Evolutionary conservation across 2,329 filamentous ascomycete species (phyloP).

Genomic region (Diplodia mutila): DNA sequence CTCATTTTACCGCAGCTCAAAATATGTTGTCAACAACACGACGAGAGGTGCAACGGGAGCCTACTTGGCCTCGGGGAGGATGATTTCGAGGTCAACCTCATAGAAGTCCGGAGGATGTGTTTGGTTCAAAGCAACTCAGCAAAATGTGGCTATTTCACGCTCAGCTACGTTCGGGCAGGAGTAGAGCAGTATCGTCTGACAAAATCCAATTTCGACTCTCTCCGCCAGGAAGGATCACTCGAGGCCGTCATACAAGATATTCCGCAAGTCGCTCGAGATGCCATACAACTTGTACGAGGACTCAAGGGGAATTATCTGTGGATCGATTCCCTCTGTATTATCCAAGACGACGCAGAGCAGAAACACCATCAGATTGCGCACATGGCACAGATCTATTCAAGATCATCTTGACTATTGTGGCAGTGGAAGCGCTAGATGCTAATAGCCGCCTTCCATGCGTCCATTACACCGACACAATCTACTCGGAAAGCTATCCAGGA

Average conservation of each 20-base stretch:
- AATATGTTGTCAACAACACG: background rate
- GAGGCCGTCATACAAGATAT: background rate
- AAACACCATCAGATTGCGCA: background rate
- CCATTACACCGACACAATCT: background rate
- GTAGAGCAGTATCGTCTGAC: background rate
- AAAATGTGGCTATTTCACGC: background rate
- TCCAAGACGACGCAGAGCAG: background rate
- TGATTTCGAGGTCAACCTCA: background rate
- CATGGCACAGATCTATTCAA: background rate
- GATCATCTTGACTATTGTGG: background rate
- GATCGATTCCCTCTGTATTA: background rate
- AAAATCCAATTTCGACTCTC: background rate
- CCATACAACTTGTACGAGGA: background rate
- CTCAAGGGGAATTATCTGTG: background rate
- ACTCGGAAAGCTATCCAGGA: background rate
- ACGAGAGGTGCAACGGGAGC: background rate
- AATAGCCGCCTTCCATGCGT: background rate
- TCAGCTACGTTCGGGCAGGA: background rate
- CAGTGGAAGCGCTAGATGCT: background rate
- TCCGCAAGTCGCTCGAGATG: background rate
- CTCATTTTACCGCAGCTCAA: background rate
- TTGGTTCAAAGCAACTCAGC: background rate
- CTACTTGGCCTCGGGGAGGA: background rate
- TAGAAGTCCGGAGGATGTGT: background rate
- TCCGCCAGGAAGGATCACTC: background rate